Evolutionary conservation across 768 basidiomycete species (phyloP), one percentile per base, ranked within the genome.

Genomic region (Kwoniella mangroviensis): DNA sequence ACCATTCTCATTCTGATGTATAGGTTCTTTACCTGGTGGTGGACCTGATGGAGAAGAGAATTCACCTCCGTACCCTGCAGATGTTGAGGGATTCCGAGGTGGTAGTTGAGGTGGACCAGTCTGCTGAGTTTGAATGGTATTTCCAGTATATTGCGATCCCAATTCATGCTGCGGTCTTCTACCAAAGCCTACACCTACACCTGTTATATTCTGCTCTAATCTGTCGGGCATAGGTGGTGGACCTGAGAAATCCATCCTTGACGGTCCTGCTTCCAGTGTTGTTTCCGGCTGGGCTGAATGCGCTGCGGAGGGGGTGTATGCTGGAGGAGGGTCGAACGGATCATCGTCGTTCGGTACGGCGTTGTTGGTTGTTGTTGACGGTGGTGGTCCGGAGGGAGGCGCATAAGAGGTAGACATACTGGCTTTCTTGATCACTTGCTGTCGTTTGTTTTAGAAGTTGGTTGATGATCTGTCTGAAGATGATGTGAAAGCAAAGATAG

Each of bases 231-330:
- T 51, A 1, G 79, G 79, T 19, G 79, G 79, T 10, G 79, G 79
- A 26, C 79, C 79, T 6, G 75, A 76, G 54, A 80, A 80, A 53
- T 80, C 79, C 72, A 76, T 74, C 7, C 75, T 58, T 9, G 40
- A 24, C 22, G 79, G 79, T 21, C 79, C 79, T 22, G 70, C 65
- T 7, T 61, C 61, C 12, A 80, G 12, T 4, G 62, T 62, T 4
- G 72, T 68, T 63, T 75, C 65, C 1, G 72, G 71, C 24, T 61
- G 26, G 34, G 60, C 21, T 17, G 42, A 43, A 10, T 49, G 42
- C 22, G 53, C 58, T 6, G 75, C 73, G 6, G 68, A 52, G 10
- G 76, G 62, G 13, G 73, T 73, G 45, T 78, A 78, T 11, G 79
- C 77, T 10, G 79, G 79, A 15, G 79, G 79, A 2, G 77, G 72